These are phyloP conservation scores for Ogataea henricii DNA, from an alignment of 805 yeast genomes.

Conservation along the genomic window DNA sequence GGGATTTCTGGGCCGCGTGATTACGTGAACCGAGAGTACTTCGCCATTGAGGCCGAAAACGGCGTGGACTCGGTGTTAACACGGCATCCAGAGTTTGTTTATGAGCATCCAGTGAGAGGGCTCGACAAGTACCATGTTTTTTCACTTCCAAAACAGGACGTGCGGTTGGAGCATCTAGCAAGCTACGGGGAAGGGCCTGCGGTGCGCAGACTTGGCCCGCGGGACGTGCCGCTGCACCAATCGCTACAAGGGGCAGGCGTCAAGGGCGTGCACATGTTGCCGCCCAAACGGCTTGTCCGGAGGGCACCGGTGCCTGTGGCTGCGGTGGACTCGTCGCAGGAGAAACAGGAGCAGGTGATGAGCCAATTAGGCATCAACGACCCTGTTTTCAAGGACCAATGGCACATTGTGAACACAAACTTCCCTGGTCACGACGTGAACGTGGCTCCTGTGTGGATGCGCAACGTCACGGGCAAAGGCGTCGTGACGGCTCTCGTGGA, in stretches of 20 bases:
- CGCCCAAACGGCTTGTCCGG: slow-evolving; percentile 52
- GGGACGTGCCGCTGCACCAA: slow-evolving; percentile 10
- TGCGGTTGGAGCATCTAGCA: slow-evolving; percentile 37
- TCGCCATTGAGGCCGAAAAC: slow-evolving; percentile 55
- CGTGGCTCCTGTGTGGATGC: slow-evolving; percentile 81
- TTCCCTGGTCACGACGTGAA: slow-evolving; percentile 85
- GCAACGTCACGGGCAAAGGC: slow-evolving; percentile 78
- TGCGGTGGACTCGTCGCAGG: slow-evolving; percentile 54
- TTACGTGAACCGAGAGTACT: slow-evolving; percentile 54
- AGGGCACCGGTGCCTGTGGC: slow-evolving; percentile 55
- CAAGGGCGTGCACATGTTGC: slow-evolving; percentile 54
- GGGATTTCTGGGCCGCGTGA: slow-evolving; percentile 39
- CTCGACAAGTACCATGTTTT: slow-evolving; percentile 66
- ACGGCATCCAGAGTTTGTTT: slow-evolving; percentile 48
- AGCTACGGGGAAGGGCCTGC: slow-evolving; percentile 34
- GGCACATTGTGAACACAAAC: slow-evolving; percentile 84
- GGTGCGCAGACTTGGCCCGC: background rate
- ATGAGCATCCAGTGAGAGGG: slow-evolving; percentile 67
- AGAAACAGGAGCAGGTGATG: slow-evolving; percentile 47
- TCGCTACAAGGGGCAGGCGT: slow-evolving; percentile 37
- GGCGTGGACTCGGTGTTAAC: slow-evolving; percentile 9
- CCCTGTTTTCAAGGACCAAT: slow-evolving; percentile 81
- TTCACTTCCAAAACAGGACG: slow-evolving; percentile 48
- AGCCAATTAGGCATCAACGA: slow-evolving; percentile 66
- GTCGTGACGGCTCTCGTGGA: slow-evolving; percentile 87